Evolutionary conservation across 768 basidiomycete genomes (phyloP).

Genomic region (Tylopilus subfusipes): DNA sequence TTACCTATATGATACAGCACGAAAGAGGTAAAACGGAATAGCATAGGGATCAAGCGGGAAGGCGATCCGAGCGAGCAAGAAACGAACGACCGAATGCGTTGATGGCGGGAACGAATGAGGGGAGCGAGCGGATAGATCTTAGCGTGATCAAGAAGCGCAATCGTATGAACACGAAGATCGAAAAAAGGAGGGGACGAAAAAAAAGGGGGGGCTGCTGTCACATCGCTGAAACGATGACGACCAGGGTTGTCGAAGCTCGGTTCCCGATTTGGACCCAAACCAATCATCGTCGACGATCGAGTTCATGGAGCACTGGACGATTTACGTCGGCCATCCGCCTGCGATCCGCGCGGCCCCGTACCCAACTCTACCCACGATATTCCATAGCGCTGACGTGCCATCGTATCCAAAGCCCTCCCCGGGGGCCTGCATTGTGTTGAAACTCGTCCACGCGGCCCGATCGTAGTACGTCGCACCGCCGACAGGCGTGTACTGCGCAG

Average conservation of each 20-base stretch:
- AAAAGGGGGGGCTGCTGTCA: neutral
- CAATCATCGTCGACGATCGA: constrained; percentile 1
- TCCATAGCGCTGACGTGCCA: constrained; percentile 63
- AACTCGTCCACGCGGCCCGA: constrained; percentile 73
- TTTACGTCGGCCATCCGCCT: constrained; percentile 72
- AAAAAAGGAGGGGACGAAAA: neutral
- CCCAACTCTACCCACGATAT: constrained; percentile 64
- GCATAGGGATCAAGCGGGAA: neutral
- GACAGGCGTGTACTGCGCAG: constrained; percentile 51
- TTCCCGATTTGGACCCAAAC: neutral
- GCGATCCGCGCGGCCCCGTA: constrained; percentile 74
- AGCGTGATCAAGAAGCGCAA: constrained; percentile 14
- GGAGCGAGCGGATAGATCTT: constrained; percentile 14
- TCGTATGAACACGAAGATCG: constrained; percentile 18
- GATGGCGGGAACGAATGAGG: neutral
- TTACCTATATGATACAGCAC: constrained; percentile 10
- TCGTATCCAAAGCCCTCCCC: constrained; percentile 70
- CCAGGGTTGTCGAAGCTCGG: constrained; percentile 5
- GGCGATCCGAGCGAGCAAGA: neutral
- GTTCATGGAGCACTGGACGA: neutral
- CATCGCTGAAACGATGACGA: constrained; percentile 11
- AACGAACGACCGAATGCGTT: constrained; percentile 4
- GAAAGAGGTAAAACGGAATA: neutral
- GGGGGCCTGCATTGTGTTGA: constrained; percentile 64
- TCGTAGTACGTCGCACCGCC: constrained; percentile 77